These are phyloP conservation scores for Olyra latifolia DNA, from an alignment of 176 grass and related monocot species.

Conservation along the genomic window DNA sequence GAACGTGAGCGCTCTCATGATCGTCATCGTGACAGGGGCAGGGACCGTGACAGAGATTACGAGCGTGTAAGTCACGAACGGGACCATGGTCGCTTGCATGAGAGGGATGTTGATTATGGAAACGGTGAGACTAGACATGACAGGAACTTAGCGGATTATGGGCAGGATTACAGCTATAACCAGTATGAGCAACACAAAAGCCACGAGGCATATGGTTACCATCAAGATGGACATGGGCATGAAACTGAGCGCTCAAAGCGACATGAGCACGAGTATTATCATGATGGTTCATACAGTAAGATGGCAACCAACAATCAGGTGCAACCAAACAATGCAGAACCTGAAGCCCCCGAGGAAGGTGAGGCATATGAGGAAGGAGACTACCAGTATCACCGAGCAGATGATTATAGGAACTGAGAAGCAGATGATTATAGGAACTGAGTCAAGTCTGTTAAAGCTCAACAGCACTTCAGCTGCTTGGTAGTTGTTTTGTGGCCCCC, in stretches of 20 bases:
- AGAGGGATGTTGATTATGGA: conserved; percentile 42
- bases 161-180: conserved; percentile 27
- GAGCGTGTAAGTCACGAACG: conserved; percentile 27
- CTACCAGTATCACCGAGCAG: conserved; percentile 38
- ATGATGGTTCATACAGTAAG: conserved; percentile 19
- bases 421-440: conserved; percentile 36
- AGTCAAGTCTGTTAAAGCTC: neutral
- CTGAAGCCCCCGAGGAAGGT: conserved; percentile 53
- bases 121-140: conserved; percentile 40
- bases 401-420: conserved; percentile 37
- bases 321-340: conserved; percentile 23
- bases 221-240: conserved; percentile 33
- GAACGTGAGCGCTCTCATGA: conserved; percentile 46
- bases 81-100: conserved; percentile 47
- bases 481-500: neutral
- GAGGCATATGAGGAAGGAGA: conserved; percentile 53
- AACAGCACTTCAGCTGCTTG: neutral
- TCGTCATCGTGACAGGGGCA: conserved; percentile 38
- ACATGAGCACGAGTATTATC: conserved; percentile 26
- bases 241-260: conserved; percentile 21
- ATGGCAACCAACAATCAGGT: neutral
- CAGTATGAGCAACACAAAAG: conserved; percentile 38
- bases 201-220: conserved; percentile 47
- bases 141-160: conserved; percentile 35
- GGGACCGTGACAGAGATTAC: conserved; percentile 49